Evolutionary conservation across 164 flowering plant genomes (phyloP).

Genomic region (Piper longum): DNA sequence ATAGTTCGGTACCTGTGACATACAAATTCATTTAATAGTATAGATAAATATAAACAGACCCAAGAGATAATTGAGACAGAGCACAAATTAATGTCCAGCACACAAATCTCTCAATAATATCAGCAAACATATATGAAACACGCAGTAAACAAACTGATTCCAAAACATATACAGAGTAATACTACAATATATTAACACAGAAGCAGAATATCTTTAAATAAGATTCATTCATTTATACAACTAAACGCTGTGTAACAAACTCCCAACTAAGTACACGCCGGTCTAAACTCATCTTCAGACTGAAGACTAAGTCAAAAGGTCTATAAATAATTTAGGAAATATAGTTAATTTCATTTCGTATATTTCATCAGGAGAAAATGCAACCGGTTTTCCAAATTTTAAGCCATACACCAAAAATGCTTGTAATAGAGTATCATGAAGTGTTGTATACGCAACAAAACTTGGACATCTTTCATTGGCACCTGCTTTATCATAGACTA

Average conservation of each 20-base stretch:
- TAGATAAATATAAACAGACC: background rate
- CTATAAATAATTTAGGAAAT: too few species aligned
- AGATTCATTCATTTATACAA: too few species aligned
- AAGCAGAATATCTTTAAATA: too few species aligned
- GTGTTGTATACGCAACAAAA: background rate
- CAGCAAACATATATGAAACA: background rate
- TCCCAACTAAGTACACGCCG: too few species aligned
- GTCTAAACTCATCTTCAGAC: too few species aligned
- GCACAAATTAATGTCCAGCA: background rate
- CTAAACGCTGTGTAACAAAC: too few species aligned
- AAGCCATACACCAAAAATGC: background rate
- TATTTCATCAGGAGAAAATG: background rate
- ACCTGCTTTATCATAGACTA: too few species aligned
- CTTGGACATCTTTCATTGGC: background rate
- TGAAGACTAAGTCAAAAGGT: too few species aligned
- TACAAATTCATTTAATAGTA: constrained; percentile 1
- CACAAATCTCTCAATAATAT: background rate
- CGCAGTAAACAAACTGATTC: background rate
- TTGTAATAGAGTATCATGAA: background rate
- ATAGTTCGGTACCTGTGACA: constrained; percentile 26
- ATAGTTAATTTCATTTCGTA: background rate
- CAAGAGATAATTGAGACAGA: background rate
- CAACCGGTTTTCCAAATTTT: background rate
- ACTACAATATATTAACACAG: too few species aligned
- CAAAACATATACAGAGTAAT: background rate